These are phyloP conservation scores for Ceratobasidium sp. DNA, from an alignment of 1,284 basidiomycete genomes.

Conservation along the genomic window DNA sequence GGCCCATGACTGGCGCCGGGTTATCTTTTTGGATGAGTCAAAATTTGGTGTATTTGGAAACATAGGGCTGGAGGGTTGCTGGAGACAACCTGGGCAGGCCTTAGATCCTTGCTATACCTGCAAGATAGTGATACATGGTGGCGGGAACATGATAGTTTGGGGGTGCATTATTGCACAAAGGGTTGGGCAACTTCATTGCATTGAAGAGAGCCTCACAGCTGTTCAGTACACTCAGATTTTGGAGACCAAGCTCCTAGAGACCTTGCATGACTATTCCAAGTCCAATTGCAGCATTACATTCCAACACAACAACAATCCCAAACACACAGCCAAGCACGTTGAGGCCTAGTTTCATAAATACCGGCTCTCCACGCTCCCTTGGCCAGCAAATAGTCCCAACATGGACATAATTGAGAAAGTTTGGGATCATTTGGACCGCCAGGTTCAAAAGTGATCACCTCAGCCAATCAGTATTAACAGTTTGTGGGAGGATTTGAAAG, in stretches of 20 bases:
- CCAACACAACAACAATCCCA: slow-evolving; percentile 14
- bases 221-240: slow-evolving; percentile 6
- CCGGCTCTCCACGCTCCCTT: neutral
- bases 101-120: neutral
- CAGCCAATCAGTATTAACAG: neutral
- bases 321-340: neutral
- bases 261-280: neutral
- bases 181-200: slow-evolving; percentile 11
- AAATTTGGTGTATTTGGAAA: neutral
- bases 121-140: slow-evolving; percentile 28
- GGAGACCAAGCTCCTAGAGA: neutral
- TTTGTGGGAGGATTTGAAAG: neutral
- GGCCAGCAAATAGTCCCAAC: slow-evolving; percentile 5
- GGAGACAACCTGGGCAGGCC: neutral
- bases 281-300: neutral
- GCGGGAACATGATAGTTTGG: slow-evolving; percentile 39
- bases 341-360: neutral
- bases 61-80: neutral
- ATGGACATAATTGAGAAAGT: slow-evolving; percentile 20
- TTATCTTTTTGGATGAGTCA: slow-evolving; percentile 23
- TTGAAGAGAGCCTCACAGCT: slow-evolving; percentile 18
- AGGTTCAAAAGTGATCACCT: neutral
- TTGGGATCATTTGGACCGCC: slow-evolving; percentile 1
- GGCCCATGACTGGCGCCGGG: neutral
- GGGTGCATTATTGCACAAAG: slow-evolving; percentile 26